Conservation (phyloP, 73 alveolate species). For the Tetrahymena borealis region DNA sequence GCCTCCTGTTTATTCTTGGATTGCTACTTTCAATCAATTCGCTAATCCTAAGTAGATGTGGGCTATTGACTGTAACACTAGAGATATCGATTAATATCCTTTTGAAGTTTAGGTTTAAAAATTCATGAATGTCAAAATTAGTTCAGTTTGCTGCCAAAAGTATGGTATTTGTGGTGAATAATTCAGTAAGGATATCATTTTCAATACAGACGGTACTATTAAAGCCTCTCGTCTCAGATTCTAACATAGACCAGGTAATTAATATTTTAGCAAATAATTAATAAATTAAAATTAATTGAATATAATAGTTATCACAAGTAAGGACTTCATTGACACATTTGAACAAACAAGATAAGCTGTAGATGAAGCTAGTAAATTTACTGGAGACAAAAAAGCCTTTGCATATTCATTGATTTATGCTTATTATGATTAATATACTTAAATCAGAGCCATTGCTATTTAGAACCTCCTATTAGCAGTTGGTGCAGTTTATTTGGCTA, state of each 20-base stretch:
- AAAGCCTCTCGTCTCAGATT: constrained; percentile 80
- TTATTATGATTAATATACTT: constrained; percentile 86
- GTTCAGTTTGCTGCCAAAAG: constrained; percentile 72
- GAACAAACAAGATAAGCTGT: constrained; percentile 77
- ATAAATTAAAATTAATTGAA: background rate
- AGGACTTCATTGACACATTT: constrained; percentile 41
- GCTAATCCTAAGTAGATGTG: constrained; percentile 57
- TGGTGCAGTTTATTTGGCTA: constrained; percentile 81
- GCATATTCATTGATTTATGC: constrained; percentile 88
- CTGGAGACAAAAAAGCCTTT: constrained; percentile 63
- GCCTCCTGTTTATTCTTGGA: constrained; percentile 94
- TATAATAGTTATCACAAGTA: background rate
- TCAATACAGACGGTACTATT: constrained; percentile 74
- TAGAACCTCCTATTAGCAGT: constrained; percentile 73
- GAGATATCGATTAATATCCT: constrained; percentile 58
- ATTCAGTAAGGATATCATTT: constrained; percentile 66
- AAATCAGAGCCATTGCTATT: constrained; percentile 82
- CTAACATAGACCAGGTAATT: constrained; percentile 78
- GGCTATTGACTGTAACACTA: constrained; percentile 64
- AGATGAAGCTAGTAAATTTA: constrained; percentile 22
- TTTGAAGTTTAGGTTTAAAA: constrained; percentile 71
- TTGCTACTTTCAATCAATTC: constrained; percentile 66
- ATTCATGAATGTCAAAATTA: constrained; percentile 70
- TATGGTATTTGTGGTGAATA: constrained; percentile 94
- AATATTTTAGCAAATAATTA: constrained; percentile 50